These are phyloP conservation scores for Secale cereale DNA, from an alignment of 176 grass and related monocot genomes.

Conservation along the genomic window DNA sequence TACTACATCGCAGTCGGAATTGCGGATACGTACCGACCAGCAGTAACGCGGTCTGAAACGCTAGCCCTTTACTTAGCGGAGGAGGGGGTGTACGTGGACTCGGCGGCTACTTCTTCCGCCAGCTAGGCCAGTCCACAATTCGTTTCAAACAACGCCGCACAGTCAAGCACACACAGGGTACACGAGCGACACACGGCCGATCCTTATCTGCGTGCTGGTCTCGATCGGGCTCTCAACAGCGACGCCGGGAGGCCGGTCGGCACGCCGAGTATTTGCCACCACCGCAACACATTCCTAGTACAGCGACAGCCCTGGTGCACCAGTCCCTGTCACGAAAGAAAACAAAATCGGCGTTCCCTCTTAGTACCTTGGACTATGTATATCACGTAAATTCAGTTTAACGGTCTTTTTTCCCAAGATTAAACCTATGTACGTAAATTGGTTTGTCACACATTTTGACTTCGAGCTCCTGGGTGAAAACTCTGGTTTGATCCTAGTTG, in stretches of 20 bases:
- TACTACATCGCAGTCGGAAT: too few species aligned
- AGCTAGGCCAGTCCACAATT: not conserved
- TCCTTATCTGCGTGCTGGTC: not conserved
- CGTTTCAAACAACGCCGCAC: not conserved
- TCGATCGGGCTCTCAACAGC: not conserved
- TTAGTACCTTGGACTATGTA: not conserved
- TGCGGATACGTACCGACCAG: too few species aligned
- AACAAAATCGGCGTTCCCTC: not conserved
- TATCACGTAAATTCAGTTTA: not conserved
- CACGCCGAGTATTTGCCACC: not conserved
- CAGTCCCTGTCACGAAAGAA: not conserved
- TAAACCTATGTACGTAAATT: too few species aligned
- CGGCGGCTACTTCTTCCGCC: too few species aligned
- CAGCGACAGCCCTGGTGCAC: not conserved
- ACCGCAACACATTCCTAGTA: not conserved
- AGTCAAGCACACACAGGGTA: too few species aligned
- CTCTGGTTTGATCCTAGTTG: too few species aligned
- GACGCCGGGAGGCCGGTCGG: not conserved
- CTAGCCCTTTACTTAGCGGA: too few species aligned
- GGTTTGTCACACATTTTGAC: too few species aligned
- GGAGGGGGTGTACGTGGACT: not conserved
- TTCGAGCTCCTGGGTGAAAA: too few species aligned
- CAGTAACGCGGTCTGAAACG: too few species aligned
- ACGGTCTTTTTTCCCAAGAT: too few species aligned
- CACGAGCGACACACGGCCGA: not conserved